These are phyloP conservation scores for Phaseolus lunatus DNA, from an alignment of 306 rosid genomes.

Conservation along the genomic window DNA sequence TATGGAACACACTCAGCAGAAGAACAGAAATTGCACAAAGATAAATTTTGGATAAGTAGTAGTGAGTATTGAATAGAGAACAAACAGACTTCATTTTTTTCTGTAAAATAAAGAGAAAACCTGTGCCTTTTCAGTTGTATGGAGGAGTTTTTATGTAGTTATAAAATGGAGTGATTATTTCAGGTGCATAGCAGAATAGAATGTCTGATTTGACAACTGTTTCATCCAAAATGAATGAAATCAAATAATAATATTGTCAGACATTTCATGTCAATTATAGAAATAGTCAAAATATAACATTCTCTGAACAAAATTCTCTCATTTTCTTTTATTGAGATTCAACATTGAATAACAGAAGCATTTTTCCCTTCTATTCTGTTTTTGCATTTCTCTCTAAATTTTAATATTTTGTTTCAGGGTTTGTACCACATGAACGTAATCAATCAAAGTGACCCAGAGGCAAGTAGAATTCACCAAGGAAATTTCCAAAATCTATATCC, in stretches of 20 bases:
- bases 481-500: too few species aligned
- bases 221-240: slow-evolving; percentile 16
- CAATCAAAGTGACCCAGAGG: too few species aligned
- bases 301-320: too few species aligned
- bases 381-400: too few species aligned
- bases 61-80: neutral
- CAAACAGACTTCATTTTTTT: neutral
- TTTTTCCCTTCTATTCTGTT: neutral
- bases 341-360: slow-evolving; percentile 13
- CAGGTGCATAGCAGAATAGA: neutral
- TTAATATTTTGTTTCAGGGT: too few species aligned
- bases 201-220: neutral
- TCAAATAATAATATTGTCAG: too few species aligned
- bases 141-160: neutral
- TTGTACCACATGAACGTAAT: too few species aligned
- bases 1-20: neutral
- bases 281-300: too few species aligned
- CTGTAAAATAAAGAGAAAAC: neutral
- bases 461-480: too few species aligned
- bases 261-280: too few species aligned
- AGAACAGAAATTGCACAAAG: slow-evolving; percentile 9
- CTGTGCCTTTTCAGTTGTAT: neutral
- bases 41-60: neutral
- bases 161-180: neutral
- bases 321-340: neutral